Base-by-base conservation (phyloP, 805 yeast genomes). In the Metschnikowia henanensis region DNA sequence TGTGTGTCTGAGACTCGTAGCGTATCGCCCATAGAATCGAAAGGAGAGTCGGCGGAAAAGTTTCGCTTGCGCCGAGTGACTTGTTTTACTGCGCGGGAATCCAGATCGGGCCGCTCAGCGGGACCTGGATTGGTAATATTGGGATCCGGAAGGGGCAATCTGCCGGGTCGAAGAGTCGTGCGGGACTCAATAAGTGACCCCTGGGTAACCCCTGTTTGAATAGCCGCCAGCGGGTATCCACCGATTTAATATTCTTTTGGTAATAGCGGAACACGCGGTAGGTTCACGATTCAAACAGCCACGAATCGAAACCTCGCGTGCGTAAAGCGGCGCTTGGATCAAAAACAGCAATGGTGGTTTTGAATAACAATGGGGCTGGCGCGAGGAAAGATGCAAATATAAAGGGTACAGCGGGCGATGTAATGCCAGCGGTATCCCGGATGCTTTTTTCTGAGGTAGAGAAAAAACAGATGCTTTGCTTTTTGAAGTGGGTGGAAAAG, bases 21-120 rank as follows among this genome's bases (percentile, higher is more conserved):
- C 6, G 54, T 50, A 40, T 49, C 54, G 28, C 54, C 54, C 54
- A 50, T 50, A 10, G 36, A 19, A 30, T 22, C 16, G 30, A 6
- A 28, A 7, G 13, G 30, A 13, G 3, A 23, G 26, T 4, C 26
- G 26, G 8, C 12, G 5, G 26, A 13, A 2, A 13, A 3, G 26
- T 23, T 23, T 9, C 12, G 8, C 12, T 23, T 9, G 26, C 26
- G 12, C 26, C 26, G 8, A 9, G 8, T 23, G 3, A 5, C 12
- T 23, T 5, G 26, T 9, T 3, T 9, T 23, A 9, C 12, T 23
- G 12, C 12, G 26, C 12, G 4, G 26, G 26, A 23, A 3, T 23
- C 26, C 26, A 13, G 12, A 13, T 13, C 26, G 26, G 12, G 26
- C 26, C 12, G 26, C 8, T 23, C 26, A 9, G 12, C 26, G 26